Conservation (phyloP, 2,329 filamentous ascomycete species). For the Xylariaceae sp. region DNA sequence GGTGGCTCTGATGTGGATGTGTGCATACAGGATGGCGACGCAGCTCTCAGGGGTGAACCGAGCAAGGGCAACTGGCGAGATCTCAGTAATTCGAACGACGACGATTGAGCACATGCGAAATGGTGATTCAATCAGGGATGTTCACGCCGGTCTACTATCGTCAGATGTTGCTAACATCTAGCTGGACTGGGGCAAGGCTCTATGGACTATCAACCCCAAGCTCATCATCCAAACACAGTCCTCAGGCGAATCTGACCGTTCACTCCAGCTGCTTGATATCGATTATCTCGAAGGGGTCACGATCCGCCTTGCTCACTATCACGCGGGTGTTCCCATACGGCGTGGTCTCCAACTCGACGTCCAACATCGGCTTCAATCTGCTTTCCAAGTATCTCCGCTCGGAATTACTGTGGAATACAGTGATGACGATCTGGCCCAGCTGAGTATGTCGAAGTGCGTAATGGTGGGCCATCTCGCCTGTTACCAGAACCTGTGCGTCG, state of each 20-base stretch:
- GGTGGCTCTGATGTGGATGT: conserved; percentile 58
- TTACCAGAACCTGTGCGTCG: conserved; percentile 80
- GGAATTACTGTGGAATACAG: conserved; percentile 90
- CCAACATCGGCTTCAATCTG: conserved; percentile 69
- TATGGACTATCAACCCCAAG: neutral
- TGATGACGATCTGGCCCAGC: conserved; percentile 78
- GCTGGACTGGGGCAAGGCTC: neutral
- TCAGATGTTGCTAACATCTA: neutral
- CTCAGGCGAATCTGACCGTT: neutral
- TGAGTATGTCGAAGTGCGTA: conserved; percentile 86
- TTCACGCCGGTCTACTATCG: neutral
- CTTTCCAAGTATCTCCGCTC: conserved; percentile 80
- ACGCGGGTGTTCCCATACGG: conserved; percentile 55
- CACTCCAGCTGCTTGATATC: conserved; percentile 46
- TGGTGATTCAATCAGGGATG: neutral
- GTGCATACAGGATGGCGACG: conserved; percentile 59
- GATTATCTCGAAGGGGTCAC: conserved; percentile 85
- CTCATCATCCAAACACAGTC: neutral
- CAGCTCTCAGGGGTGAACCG: conserved; percentile 42
- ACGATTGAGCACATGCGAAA: conserved; percentile 17
- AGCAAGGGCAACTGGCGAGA: conserved; percentile 34
- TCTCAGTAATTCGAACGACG: conserved; percentile 7
- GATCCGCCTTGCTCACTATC: conserved; percentile 75
- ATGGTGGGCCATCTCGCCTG: conserved; percentile 92
- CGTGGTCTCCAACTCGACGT: conserved; percentile 57